These are phyloP conservation scores for Mortierella sp. DNA, from an alignment of 371 early-diverging fungal species.

Conservation along the genomic window DNA sequence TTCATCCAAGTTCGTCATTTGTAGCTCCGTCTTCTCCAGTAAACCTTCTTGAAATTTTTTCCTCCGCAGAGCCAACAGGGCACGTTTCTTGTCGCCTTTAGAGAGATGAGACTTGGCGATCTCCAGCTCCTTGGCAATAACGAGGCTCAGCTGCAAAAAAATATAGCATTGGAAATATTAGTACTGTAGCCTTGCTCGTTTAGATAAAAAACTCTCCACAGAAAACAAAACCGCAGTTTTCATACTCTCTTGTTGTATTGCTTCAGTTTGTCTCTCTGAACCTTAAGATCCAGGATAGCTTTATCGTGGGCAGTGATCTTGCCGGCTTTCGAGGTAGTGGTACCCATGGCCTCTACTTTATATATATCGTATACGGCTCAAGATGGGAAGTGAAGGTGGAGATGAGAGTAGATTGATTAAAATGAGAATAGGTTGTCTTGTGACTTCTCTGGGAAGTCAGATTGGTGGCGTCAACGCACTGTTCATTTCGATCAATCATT, in stretches of 20 bases:
- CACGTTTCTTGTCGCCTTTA: slow-evolving; percentile 83
- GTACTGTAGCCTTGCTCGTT: neutral
- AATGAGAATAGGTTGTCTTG: neutral
- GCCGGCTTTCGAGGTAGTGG: slow-evolving; percentile 31
- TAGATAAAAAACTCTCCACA: too few species aligned
- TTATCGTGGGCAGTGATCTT: slow-evolving; percentile 89
- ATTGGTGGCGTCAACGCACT: too few species aligned
- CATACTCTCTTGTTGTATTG: slow-evolving; percentile 90
- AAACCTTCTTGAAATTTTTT: slow-evolving; percentile 95
- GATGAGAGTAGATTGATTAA: neutral
- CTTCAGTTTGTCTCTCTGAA: slow-evolving; percentile 93
- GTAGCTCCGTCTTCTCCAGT: slow-evolving; percentile 84
- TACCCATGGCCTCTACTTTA: slow-evolving; percentile 24
- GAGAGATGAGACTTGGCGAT: slow-evolving; percentile 73
- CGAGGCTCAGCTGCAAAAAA: slow-evolving; percentile 67
- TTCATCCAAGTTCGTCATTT: slow-evolving; percentile 90
- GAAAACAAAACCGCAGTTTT: too few species aligned
- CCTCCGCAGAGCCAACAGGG: slow-evolving; percentile 91
- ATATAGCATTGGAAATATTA: neutral
- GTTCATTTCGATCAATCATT: neutral
- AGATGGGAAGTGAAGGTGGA: neutral
- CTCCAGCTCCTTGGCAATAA: slow-evolving; percentile 74
- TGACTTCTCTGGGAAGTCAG: too few species aligned
- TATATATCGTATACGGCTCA: neutral
- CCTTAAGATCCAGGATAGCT: slow-evolving; percentile 94